A percentile compares a stretch with the other conserved stretches of the same genome.
These are phyloP conservation scores for Bothriochloa decipiens DNA, from an alignment of 176 grass and related monocot genomes.

Conservation along the genomic window DNA sequence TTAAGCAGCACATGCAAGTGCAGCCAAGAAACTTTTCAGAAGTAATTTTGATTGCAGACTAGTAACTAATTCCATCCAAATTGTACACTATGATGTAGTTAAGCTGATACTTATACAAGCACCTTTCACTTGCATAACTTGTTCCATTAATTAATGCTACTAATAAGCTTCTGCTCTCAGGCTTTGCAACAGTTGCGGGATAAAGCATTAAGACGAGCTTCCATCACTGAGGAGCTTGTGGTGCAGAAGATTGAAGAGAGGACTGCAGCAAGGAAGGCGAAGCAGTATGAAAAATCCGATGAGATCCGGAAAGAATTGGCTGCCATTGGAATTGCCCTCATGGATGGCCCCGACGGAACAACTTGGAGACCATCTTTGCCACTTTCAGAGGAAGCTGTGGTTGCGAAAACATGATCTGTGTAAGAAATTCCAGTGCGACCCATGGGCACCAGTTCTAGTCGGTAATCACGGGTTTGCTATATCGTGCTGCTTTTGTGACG, in stretches of 20 bases:
- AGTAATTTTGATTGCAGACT: not conserved
- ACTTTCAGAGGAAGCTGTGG: conserved; percentile 40
- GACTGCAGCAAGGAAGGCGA: conserved; percentile 66
- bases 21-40: not conserved
- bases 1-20: not conserved
- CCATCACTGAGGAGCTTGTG: conserved; percentile 67
- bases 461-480: not conserved
- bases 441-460: not conserved
- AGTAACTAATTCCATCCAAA: not conserved
- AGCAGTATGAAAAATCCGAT: conserved; percentile 75
- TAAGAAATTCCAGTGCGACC: not conserved
- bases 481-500: not conserved
- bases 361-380: conserved; percentile 72
- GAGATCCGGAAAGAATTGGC: conserved; percentile 79
- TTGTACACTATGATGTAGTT: not conserved
- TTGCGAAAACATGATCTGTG: conserved; percentile 26
- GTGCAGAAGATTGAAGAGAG: conserved; percentile 83
- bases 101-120: not conserved
- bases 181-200: conserved; percentile 70
- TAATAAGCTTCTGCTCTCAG: conserved; percentile 39
- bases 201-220: conserved; percentile 67
- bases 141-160: conserved; percentile 10
- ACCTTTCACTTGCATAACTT: not conserved
- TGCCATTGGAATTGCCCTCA: conserved; percentile 67
- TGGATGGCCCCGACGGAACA: conserved; percentile 79